phyloP scores from a whole-genome alignment of 768 basidiomycete genomes.

The Lactarius quietus region DNA sequence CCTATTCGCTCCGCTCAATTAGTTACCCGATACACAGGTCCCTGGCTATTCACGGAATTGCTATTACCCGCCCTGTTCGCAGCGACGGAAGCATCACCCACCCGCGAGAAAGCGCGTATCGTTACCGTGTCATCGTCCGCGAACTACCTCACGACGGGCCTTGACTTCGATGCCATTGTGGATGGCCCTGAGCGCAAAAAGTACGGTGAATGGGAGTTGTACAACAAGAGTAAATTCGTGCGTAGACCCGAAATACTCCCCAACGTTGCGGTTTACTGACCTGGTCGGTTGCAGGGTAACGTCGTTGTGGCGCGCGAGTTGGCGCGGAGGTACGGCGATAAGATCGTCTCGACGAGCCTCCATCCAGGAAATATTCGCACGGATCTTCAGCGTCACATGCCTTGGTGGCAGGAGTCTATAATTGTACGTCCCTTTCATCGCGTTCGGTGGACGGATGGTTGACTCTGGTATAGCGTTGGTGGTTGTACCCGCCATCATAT shows the following conservation, averaged over 20 bases:
- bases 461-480: background rate
- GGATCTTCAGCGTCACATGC: constrained; percentile 14
- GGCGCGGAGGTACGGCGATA: constrained; percentile 43
- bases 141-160: constrained; percentile 31
- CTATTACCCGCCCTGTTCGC: constrained; percentile 47
- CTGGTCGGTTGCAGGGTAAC: constrained; percentile 35
- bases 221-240: too few species aligned
- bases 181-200: constrained; percentile 31
- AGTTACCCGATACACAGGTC: constrained; percentile 38
- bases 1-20: too few species aligned
- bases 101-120: constrained; percentile 42
- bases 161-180: constrained; percentile 40
- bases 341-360: constrained; percentile 44
- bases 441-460: background rate
- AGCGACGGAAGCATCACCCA: constrained; percentile 38
- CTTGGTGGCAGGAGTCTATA: background rate
- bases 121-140: constrained; percentile 45
- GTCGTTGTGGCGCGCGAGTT: constrained; percentile 45
- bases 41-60: constrained; percentile 54
- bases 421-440: background rate
- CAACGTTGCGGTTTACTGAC: background rate
- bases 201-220: constrained; percentile 8
- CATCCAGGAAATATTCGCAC: constrained; percentile 36
- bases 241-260: constrained; percentile 9
- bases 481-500: constrained; percentile 13